Conservation (phyloP, 75 land plant genomes). For the Pinus tabuliformis region DNA sequence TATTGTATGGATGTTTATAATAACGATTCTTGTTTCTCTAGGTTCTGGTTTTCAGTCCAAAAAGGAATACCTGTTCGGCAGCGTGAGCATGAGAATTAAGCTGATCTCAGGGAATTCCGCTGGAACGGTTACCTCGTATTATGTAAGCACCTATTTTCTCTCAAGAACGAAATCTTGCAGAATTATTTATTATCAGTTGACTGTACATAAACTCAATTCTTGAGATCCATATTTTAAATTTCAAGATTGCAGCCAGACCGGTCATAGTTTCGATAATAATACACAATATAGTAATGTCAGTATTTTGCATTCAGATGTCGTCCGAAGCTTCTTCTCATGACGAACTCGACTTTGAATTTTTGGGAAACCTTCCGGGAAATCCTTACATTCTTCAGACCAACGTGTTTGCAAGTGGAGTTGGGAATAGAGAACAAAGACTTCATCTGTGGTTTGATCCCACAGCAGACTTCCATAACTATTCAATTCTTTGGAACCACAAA, state of each 20-base stretch:
- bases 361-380: constrained; percentile 6
- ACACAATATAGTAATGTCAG: no score
- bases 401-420: constrained; percentile 11
- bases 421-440: constrained; percentile 10
- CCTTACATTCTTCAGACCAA: constrained; percentile 14
- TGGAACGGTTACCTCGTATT: constrained; percentile 63
- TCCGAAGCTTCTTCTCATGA: constrained; percentile 1
- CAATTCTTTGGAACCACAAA: constrained; percentile 12
- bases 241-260: no score
- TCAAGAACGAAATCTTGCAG: neutral
- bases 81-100: constrained; percentile 40
- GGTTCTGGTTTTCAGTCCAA: constrained; percentile 38
- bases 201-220: neutral
- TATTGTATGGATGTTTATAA: neutral
- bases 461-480: constrained; percentile 9
- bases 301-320: constrained; percentile 2
- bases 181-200: neutral
- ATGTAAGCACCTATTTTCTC: neutral
- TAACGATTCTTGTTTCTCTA: neutral
- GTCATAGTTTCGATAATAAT: neutral
- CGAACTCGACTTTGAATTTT: constrained; percentile 15
- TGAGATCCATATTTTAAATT: neutral
- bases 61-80: constrained; percentile 36
- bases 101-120: constrained; percentile 30
- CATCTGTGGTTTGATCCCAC: constrained; percentile 16